Conservation (phyloP, 768 basidiomycete genomes). For the Neoboletus brunneissimus region DNA sequence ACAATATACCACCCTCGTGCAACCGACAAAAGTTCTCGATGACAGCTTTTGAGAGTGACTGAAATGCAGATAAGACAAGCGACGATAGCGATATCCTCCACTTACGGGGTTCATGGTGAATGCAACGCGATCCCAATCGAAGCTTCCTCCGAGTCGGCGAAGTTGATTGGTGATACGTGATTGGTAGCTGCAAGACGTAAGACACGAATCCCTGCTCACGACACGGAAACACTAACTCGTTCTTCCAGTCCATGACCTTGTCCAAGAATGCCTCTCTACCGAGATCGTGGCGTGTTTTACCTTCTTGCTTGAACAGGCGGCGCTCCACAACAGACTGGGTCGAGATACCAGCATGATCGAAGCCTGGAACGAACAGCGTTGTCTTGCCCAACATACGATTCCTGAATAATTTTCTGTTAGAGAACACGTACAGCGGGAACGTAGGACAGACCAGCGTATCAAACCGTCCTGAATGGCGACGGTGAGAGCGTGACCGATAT, state of each 20-base stretch:
- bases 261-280: conserved; percentile 89
- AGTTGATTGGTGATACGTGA: conserved; percentile 89
- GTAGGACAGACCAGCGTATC: conserved; percentile 70
- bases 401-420: conserved; percentile 41
- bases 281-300: conserved; percentile 88
- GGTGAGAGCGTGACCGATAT: conserved; percentile 94
- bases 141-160: conserved; percentile 84
- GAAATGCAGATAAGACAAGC: conserved; percentile 3
- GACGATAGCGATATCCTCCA: not conserved
- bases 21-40: conserved; percentile 87
- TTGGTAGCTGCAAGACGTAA: conserved; percentile 65
- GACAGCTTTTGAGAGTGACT: conserved; percentile 83
- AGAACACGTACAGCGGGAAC: not conserved
- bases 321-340: conserved; percentile 98
- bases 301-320: conserved; percentile 77
- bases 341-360: conserved; percentile 97
- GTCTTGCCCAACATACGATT: conserved; percentile 96
- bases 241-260: conserved; percentile 95
- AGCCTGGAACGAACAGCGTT: conserved; percentile 88
- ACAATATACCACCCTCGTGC: conserved; percentile 88
- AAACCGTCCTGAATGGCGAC: conserved; percentile 88
- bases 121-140: conserved; percentile 91
- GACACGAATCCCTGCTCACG: not conserved
- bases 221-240: conserved; percentile 67
- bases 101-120: conserved; percentile 93